Percentiles rank a stretch among this genome's conserved stretches.
Evolutionary conservation across 345 rosid genomes (phyloP).

Genomic region (Gynandropsis gynandra): DNA sequence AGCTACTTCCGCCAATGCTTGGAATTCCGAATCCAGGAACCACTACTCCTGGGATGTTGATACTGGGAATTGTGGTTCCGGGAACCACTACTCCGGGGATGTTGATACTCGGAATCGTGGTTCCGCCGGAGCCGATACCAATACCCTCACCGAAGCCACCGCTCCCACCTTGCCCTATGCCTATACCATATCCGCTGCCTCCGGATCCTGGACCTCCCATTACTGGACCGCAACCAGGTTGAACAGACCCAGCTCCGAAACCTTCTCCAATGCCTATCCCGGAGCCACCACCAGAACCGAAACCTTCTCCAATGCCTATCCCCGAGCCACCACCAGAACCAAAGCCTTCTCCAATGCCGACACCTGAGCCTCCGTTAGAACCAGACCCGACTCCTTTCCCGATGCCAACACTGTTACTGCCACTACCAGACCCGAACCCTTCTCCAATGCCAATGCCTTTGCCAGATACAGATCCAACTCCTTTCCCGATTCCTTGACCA

Average conservation of each 20-base stretch:
- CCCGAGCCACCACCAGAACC: constrained; percentile 26
- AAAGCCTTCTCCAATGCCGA: constrained; percentile 23
- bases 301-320: constrained; percentile 29
- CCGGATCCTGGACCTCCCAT: constrained; percentile 18
- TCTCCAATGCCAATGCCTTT: neutral
- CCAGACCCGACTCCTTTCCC: constrained; percentile 2
- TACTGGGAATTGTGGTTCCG: constrained; percentile 26
- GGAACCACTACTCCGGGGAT: constrained; percentile 27
- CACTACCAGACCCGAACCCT: constrained; percentile 12
- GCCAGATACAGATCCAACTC: neutral
- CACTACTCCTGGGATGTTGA: constrained; percentile 25
- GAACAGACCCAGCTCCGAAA: constrained; percentile 21
- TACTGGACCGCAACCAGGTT: constrained; percentile 26
- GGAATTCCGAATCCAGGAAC: constrained; percentile 16
- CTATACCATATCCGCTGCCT: constrained; percentile 20
- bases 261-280: constrained; percentile 33
- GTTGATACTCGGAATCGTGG: constrained; percentile 24
- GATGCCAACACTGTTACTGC: neutral
- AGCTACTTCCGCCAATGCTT: constrained; percentile 12
- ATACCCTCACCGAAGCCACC: neutral
- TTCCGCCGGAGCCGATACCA: constrained; percentile 18
- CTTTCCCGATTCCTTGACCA: neutral
- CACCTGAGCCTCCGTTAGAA: constrained; percentile 11
- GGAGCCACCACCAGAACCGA: constrained; percentile 23
- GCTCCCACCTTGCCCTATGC: neutral